These are phyloP conservation scores for Suillus decipiens DNA, from an alignment of 768 basidiomycete genomes.

Conservation along the genomic window DNA sequence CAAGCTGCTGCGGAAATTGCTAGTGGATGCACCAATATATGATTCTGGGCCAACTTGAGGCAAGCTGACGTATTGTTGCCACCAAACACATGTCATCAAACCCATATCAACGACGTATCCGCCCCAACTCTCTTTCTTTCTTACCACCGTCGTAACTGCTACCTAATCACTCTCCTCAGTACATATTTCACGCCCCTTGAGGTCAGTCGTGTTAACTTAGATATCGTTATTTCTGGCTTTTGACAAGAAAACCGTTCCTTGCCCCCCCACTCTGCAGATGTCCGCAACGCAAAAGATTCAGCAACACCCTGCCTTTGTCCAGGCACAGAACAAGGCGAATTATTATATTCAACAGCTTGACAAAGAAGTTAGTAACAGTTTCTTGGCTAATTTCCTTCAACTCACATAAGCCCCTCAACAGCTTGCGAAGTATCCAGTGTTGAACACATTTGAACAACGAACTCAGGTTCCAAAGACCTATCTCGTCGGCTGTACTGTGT, in stretches of 20 bases:
- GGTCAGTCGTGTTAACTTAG: slow-evolving; percentile 12
- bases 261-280: slow-evolving; percentile 47
- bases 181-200: slow-evolving; percentile 18
- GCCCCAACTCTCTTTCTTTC: slow-evolving; percentile 24
- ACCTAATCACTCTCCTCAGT: slow-evolving; percentile 7
- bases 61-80: slow-evolving; percentile 45
- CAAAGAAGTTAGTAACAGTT: slow-evolving; percentile 75
- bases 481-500: slow-evolving; percentile 71
- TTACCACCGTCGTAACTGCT: slow-evolving; percentile 22
- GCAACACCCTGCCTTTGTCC: slow-evolving; percentile 84
- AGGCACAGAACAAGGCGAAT: slow-evolving; percentile 80
- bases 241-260: slow-evolving; percentile 16
- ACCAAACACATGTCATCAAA: slow-evolving; percentile 70
- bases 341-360: slow-evolving; percentile 89
- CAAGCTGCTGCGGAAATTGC: slow-evolving; percentile 3
- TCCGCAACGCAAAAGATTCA: slow-evolving; percentile 81
- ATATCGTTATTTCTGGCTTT: slow-evolving; percentile 4
- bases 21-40: slow-evolving; percentile 9
- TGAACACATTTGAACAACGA: slow-evolving; percentile 83
- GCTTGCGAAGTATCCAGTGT: slow-evolving; percentile 85
- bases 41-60: slow-evolving; percentile 12
- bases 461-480: slow-evolving; percentile 94
- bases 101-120: slow-evolving; percentile 40
- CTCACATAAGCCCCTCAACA: slow-evolving; percentile 29
- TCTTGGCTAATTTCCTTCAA: background rate